Evolutionary conservation across 208 protist species (phyloP).

Genomic region (Acanthamoeba sp.): DNA sequence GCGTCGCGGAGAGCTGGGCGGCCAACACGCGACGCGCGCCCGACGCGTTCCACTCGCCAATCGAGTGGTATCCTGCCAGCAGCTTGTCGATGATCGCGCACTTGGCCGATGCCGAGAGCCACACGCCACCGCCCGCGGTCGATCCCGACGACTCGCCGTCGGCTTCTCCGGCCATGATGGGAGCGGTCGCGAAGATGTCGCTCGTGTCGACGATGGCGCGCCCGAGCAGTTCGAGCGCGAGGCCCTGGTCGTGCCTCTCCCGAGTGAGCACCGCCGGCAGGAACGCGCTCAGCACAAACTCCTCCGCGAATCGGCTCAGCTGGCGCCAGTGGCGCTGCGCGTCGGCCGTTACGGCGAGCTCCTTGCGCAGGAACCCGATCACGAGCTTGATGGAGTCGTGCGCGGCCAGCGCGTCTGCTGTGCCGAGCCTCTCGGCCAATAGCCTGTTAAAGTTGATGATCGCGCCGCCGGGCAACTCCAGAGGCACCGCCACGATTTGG

Average conservation of each 20-base stretch:
- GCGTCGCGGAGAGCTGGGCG: not conserved
- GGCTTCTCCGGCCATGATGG: no score
- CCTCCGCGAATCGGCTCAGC: not conserved
- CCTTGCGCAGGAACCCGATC: constrained; percentile 5
- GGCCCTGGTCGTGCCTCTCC: not conserved
- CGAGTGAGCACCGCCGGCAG: not conserved
- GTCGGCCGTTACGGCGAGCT: not conserved
- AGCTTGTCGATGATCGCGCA: constrained; percentile 37
- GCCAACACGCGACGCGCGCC: not conserved
- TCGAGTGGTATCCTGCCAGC: not conserved
- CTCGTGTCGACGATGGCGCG: constrained; percentile 4
- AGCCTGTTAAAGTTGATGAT: not conserved
- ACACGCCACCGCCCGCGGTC: not conserved
- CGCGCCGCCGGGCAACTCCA: not conserved
- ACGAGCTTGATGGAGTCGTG: constrained; percentile 4
- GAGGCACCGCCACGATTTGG: not conserved
- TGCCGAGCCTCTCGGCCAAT: not conserved
- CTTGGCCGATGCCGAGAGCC: not conserved
- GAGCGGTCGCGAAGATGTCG: not conserved
- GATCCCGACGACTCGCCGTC: not conserved
- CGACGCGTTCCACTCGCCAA: not conserved
- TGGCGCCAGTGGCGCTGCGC: not conserved
- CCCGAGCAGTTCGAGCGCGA: not conserved
- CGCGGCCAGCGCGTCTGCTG: not conserved
- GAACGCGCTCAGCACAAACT: constrained; percentile 28